Evolutionary conservation across 306 rosid genomes (phyloP).

Genomic region (Cucurbita ficifolia): DNA sequence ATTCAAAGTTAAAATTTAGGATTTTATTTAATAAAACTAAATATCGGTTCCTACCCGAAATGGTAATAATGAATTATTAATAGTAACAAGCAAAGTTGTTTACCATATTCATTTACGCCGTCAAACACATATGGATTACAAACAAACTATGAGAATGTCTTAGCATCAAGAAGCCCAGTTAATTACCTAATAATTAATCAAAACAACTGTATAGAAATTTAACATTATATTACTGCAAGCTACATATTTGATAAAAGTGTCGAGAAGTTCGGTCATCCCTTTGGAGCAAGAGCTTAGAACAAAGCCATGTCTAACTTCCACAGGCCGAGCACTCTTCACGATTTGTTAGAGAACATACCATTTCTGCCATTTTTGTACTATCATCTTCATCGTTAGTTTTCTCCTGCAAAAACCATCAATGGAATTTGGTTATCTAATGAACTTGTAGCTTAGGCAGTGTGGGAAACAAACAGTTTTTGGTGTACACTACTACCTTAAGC

Average conservation of each 20-base stretch:
- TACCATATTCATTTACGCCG: background rate
- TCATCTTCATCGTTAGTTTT: constrained; percentile 28
- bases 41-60: too few species aligned
- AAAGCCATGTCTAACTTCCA: constrained; percentile 40
- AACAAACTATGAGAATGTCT: background rate
- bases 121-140: background rate
- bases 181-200: background rate
- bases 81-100: background rate
- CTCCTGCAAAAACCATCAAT: constrained; percentile 26
- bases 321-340: constrained; percentile 75
- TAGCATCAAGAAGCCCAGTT: background rate
- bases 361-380: constrained; percentile 54
- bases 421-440: background rate
- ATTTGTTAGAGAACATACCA: constrained; percentile 78
- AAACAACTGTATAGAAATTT: background rate
- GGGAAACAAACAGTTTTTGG: background rate
- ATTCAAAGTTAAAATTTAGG: too few species aligned
- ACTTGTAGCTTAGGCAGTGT: background rate
- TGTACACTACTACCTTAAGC: constrained; percentile 26
- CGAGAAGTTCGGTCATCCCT: background rate
- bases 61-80: too few species aligned
- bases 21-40: too few species aligned
- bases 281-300: background rate
- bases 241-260: background rate
- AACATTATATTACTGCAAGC: background rate